Conservation (phyloP, 2,329 filamentous ascomycete species). For the Xylaria sp. region DNA sequence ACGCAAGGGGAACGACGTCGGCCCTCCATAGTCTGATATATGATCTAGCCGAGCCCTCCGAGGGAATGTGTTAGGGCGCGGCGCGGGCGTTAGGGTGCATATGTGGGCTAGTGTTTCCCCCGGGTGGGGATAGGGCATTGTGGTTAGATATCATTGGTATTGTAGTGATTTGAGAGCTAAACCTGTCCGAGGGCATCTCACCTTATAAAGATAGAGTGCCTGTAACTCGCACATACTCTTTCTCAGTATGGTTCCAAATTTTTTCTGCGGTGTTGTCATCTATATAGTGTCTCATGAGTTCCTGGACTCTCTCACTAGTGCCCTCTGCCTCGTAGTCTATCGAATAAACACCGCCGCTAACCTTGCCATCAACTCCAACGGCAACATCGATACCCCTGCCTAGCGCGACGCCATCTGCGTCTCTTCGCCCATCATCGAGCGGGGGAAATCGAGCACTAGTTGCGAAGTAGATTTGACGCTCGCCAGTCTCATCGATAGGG, state of each 20-base stretch:
- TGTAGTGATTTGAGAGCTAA: background rate
- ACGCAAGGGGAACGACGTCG: too few relatives aligned
- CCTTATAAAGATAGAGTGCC: background rate
- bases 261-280: slow-evolving; percentile 46
- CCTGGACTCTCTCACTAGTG: slow-evolving; percentile 42
- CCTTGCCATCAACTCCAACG: slow-evolving; percentile 46
- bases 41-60: background rate
- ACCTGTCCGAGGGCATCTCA: background rate
- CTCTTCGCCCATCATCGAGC: slow-evolving; percentile 33
- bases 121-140: background rate
- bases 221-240: slow-evolving; percentile 46
- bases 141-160: background rate
- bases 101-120: background rate
- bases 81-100: background rate
- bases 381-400: slow-evolving; percentile 43
- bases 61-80: background rate
- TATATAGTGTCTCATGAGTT: slow-evolving; percentile 44
- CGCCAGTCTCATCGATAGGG: slow-evolving; percentile 51
- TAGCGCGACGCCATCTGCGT: slow-evolving; percentile 44
- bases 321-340: slow-evolving; percentile 50
- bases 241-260: slow-evolving; percentile 52
- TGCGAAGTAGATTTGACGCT: slow-evolving; percentile 52
- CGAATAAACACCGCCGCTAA: slow-evolving; percentile 54
- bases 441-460: slow-evolving; percentile 51
- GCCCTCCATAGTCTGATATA: background rate